Evolutionary conservation across 2,329 filamentous ascomycete genomes (phyloP).

Genomic region (Fusarium transvaalense): DNA sequence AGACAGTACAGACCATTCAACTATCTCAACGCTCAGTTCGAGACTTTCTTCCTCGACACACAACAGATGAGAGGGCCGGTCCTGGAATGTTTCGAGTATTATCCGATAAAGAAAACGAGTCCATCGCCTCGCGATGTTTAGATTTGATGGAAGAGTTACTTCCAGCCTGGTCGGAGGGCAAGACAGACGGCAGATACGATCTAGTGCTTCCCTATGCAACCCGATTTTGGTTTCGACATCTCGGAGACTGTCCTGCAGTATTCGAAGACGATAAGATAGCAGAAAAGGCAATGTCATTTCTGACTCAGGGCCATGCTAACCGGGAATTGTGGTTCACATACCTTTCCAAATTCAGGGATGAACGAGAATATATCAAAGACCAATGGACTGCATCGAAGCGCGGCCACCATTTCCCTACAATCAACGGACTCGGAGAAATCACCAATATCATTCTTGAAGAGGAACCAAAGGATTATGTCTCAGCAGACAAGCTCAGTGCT

Average conservation of each 20-base stretch:
- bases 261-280: background rate
- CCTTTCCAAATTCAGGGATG: background rate
- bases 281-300: background rate
- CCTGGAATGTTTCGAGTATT: background rate
- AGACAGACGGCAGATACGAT: background rate
- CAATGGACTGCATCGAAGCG: background rate
- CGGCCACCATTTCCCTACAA: background rate
- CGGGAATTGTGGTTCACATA: slow-evolving; percentile 21
- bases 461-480: background rate
- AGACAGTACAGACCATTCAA: slow-evolving; percentile 9
- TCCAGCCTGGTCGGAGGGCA: background rate
- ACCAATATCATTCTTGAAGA: background rate
- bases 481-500: background rate
- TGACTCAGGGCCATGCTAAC: background rate
- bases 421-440: background rate
- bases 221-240: slow-evolving; percentile 15
- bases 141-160: slow-evolving; percentile 3
- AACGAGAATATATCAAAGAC: background rate
- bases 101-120: background rate
- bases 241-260: slow-evolving; percentile 2
- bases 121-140: slow-evolving; percentile 11
- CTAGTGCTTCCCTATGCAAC: background rate
- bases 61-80: no score
- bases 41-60: background rate
- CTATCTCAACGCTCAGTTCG: slow-evolving; percentile 6